Evolutionary conservation across 208 protist genomes (phyloP), one percentile per base, ranked within the genome.

Genomic region (Trypanosoma boissoni): DNA sequence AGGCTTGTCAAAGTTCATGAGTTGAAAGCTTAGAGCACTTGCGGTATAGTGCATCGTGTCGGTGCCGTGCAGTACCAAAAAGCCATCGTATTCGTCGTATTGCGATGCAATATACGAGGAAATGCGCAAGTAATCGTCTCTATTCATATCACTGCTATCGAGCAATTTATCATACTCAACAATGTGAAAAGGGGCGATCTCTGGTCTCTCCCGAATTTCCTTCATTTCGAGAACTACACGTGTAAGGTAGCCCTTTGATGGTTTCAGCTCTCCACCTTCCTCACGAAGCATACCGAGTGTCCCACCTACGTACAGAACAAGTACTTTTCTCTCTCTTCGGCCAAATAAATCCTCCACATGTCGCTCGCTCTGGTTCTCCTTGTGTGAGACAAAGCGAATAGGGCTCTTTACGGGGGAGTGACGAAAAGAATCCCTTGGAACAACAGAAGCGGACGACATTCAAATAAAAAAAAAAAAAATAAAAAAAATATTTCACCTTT

Each of bases 1-100:
- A 0, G 96, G 78, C 77, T 99, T 99, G 28, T 73, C 78, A 2
- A 99, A 76, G 74, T 98, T 98, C 64, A 95, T 79, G 7, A 99
- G 78, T 59, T 99, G 79, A 62, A 99, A 99, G 34, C 88, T 93
- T 3, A 99, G 76, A 10, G 96, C 97, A 48, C 74, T 91, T 3
- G 97, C 95, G 6, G 96, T 98, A 78, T 98, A 99, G 39, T 96
- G 80, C 94, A 99, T 97, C 3, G 97, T 99, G 76, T 99, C 97
- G 4, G 97, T 99, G 37, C 97, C 97, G 58, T 97, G 91, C 5
- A 98, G 68, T 27, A 98, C 70, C 29, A 99, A 91, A 64, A 99
- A 99, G 9, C 96, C 96, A 71, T 99, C 95, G 76, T 98, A 99
- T 21, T 67, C 31, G 34, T 95, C 59, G 62, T 97, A 97, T 64